Conservation (phyloP, 345 rosid species). For the Raphanus raphanistrum region DNA sequence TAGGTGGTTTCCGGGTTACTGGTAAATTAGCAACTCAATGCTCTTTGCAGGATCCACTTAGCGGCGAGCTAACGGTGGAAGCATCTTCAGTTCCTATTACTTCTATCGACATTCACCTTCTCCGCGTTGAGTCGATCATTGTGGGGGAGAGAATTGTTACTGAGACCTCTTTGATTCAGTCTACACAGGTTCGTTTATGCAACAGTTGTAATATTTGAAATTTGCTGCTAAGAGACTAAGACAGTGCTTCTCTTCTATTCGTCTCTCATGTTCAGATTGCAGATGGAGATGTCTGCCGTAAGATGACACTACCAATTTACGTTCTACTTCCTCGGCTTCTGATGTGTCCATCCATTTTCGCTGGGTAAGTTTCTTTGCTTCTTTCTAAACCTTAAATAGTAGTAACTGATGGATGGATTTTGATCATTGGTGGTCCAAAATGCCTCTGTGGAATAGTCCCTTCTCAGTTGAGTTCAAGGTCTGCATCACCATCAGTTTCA, state of each 20-base stretch:
- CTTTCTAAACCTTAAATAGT: not conserved
- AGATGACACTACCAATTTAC: constrained; percentile 68
- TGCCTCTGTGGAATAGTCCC: constrained; percentile 50
- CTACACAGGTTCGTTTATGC: constrained; percentile 60
- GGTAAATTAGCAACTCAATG: constrained; percentile 76
- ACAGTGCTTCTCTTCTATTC: not conserved
- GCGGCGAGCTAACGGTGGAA: constrained; percentile 82
- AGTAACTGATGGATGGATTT: not conserved
- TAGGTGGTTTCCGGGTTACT: constrained; percentile 85
- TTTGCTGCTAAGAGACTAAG: constrained; percentile 4
- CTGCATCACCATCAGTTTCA: constrained; percentile 63
- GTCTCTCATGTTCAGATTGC: constrained; percentile 56
- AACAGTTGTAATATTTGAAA: not conserved
- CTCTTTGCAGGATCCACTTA: constrained; percentile 69
- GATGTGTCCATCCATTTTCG: constrained; percentile 81
- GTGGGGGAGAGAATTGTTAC: constrained; percentile 75
- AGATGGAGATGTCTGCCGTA: constrained; percentile 86
- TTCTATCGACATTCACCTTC: constrained; percentile 77
- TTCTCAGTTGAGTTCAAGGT: constrained; percentile 89
- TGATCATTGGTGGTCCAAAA: not conserved
- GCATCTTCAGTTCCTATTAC: constrained; percentile 67
- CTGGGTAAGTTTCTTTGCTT: constrained; percentile 58
- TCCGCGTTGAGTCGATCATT: constrained; percentile 72
- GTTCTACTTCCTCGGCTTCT: constrained; percentile 84
- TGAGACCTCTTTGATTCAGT: constrained; percentile 88